A percentile compares a stretch with the other conserved stretches of the same genome.
phyloP scores from a whole-genome alignment of 2,329 filamentous ascomycete species.

The Hirsutella minnesotensis region DNA sequence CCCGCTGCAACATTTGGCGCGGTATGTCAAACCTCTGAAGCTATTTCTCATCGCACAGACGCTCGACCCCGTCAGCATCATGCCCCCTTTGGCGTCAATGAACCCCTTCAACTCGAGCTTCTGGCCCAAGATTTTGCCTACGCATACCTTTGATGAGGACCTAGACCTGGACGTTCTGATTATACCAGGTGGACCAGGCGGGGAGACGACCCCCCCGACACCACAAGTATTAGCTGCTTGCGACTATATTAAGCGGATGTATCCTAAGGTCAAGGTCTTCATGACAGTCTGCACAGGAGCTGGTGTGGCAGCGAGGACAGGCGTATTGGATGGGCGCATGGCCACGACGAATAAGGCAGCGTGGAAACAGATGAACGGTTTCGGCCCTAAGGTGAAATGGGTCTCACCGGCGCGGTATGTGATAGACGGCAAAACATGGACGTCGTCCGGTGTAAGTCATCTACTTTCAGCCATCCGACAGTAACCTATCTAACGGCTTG shows the following conservation, averaged over 20 bases:
- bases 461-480: too few species aligned
- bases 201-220: constrained; percentile 11
- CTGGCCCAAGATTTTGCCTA: constrained; percentile 19
- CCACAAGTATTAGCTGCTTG: constrained; percentile 14
- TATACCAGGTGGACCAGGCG: constrained; percentile 25
- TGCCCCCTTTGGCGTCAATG: neutral
- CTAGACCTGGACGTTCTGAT: constrained; percentile 25
- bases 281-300: constrained; percentile 54
- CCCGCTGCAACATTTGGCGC: constrained; percentile 17
- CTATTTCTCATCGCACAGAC: constrained; percentile 16
- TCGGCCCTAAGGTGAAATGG: constrained; percentile 39
- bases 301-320: constrained; percentile 39
- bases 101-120: constrained; percentile 8
- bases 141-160: constrained; percentile 23
- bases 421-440: constrained; percentile 49
- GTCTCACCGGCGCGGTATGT: constrained; percentile 46
- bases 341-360: constrained; percentile 51
- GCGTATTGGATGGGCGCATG: constrained; percentile 40
- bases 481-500: too few species aligned
- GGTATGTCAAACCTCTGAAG: constrained; percentile 7
- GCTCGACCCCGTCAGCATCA: constrained; percentile 17
- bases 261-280: constrained; percentile 33
- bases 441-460: constrained; percentile 48
- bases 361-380: constrained; percentile 28
- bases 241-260: constrained; percentile 30